A percentile compares a stretch with the other conserved stretches of the same genome.
Conservation (phyloP, 352 stramenopile genomes). For the Nothophytophthora sp. region DNA sequence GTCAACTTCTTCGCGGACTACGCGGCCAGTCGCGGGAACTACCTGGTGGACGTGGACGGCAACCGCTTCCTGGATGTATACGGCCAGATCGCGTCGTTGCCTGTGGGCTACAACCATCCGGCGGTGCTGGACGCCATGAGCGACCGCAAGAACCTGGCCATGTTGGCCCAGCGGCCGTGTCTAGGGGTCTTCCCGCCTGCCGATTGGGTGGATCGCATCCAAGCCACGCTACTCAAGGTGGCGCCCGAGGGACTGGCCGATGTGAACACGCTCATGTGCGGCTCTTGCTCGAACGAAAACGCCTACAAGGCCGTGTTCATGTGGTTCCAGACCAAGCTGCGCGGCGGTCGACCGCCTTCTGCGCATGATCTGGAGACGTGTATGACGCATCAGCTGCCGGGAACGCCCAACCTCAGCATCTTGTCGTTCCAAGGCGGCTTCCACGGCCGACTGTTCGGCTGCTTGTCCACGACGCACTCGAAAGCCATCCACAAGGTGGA, state of each 20-base stretch:
- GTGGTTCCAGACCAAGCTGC: constrained; percentile 79
- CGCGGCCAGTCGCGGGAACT: constrained; percentile 73
- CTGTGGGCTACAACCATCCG: constrained; percentile 88
- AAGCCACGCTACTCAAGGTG: constrained; percentile 62
- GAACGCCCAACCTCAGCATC: constrained; percentile 75
- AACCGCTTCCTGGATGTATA: constrained; percentile 87
- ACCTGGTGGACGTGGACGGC: constrained; percentile 84
- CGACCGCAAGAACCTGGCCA: constrained; percentile 57
- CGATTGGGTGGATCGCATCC: constrained; percentile 76
- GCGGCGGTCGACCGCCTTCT: constrained; percentile 58
- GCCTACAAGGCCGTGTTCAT: constrained; percentile 90
- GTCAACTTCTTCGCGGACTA: constrained; percentile 87
- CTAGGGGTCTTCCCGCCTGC: constrained; percentile 75
- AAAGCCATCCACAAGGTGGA: constrained; percentile 89
- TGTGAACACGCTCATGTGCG: constrained; percentile 88
- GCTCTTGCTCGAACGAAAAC: constrained; percentile 88
- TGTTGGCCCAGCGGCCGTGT: constrained; percentile 75
- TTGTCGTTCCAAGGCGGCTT: constrained; percentile 86
- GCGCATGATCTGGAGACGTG: constrained; percentile 63
- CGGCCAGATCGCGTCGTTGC: constrained; percentile 83
- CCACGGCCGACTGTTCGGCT: constrained; percentile 77
- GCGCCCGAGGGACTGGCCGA: constrained; percentile 55
- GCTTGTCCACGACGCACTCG: constrained; percentile 82
- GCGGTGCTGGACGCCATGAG: constrained; percentile 65
- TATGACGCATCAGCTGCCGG: constrained; percentile 71